Evolutionary conservation across 1,284 basidiomycete species (phyloP), one percentile per base, ranked within the genome.

Genomic region (Malassezia caprae): DNA sequence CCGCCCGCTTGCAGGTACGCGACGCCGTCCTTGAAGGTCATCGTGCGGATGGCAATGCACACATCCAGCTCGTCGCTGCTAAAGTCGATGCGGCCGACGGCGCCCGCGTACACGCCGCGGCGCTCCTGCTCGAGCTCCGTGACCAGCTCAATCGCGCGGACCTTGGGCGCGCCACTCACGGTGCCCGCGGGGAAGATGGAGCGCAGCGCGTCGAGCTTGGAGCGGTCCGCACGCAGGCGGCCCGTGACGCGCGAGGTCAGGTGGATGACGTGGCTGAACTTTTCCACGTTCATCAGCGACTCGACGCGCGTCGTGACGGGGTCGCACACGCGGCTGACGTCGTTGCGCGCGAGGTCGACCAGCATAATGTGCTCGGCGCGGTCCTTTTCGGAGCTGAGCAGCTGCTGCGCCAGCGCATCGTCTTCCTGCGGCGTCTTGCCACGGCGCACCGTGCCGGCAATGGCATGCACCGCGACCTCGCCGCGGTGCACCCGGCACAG

Each of bases 151-250:
- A 99, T 90, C 1, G 94, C 94, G 74, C 94, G 93, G 76, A 99
- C 90, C 78, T 99, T 99, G 1, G 94, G 94, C 27, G 94, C 94
- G 13, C 94, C 94, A 0, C 90, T 94, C n/a, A 99, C 93, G 2
- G 94, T 99, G 0, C 94, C 94, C 5, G 94, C 93, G 0, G 94
- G 94, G 79, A 99, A 98, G 67, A 99, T 98, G 41, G 91, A 96
- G 21, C 94, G 84, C 80, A 99, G 94, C 0, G 94, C 94, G 75
- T 98, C 94, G 72, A 96, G 98, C 63, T 90, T 83, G 31, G 83
- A 87, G 76, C 88, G 81, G 35, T 84, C 90, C 39, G 85, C 82
- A 32, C 94, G 82, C 51, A 99, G 78, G 27, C 80, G 77, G 2
- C 94, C 94, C 47, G 90, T 90, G 28, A 98, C 87, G 79, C 93